Evolutionary conservation across 2,329 filamentous ascomycete genomes (phyloP).

Genomic region (Phyllosticta ampelicida): DNA sequence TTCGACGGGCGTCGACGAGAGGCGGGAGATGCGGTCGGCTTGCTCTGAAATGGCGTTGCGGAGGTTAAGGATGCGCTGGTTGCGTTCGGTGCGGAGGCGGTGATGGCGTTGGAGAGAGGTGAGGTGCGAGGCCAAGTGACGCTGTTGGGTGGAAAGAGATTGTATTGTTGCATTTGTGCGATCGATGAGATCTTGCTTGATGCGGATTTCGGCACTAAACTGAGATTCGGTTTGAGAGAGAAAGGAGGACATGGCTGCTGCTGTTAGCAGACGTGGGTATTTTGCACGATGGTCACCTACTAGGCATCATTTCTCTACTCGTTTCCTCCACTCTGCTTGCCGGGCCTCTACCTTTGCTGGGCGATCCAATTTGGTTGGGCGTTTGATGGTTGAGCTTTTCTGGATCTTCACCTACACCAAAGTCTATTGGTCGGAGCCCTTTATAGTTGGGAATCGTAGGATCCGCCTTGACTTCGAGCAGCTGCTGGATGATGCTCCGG

Average conservation of each 20-base stretch:
- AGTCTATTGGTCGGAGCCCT: constrained; percentile 81
- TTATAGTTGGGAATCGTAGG: constrained; percentile 86
- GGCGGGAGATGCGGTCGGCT: constrained; percentile 25
- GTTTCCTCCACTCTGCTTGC: constrained; percentile 53
- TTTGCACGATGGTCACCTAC: constrained; percentile 40
- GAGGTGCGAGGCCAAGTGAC: constrained; percentile 62
- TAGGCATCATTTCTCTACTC: constrained; percentile 67
- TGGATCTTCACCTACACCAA: constrained; percentile 71
- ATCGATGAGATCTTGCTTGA: constrained; percentile 77
- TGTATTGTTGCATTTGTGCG: constrained; percentile 70
- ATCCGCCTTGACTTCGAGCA: constrained; percentile 90
- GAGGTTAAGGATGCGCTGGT: constrained; percentile 67
- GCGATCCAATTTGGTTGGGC: constrained; percentile 18
- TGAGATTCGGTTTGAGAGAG: constrained; percentile 67
- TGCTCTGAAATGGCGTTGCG: constrained; percentile 63
- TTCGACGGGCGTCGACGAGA: constrained; percentile 3
- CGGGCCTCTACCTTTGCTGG: constrained; percentile 27
- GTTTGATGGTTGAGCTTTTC: constrained; percentile 34
- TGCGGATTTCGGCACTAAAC: constrained; percentile 68
- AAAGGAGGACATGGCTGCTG: constrained; percentile 66
- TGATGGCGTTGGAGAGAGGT: constrained; percentile 59
- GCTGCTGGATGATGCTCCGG: constrained; percentile 87
- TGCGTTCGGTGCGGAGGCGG: constrained; percentile 52
- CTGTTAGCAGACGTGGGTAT: constrained; percentile 9
- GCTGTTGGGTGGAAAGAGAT: constrained; percentile 66